Conservation (phyloP, 768 basidiomycete species). For the Cytidiella melzeri region DNA sequence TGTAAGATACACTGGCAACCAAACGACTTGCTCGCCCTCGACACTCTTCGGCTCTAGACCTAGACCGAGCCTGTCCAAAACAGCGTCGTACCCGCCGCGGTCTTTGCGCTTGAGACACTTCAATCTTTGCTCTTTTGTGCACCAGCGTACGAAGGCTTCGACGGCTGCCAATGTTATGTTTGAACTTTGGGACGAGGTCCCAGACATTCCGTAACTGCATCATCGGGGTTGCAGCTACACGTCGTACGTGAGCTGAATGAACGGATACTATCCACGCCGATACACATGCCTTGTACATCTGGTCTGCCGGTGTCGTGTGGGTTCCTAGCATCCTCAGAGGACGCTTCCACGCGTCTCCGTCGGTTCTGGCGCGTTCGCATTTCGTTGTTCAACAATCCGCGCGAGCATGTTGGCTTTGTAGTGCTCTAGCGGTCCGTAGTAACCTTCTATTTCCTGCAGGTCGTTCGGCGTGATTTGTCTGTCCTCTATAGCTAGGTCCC, state of each 20-base stretch:
- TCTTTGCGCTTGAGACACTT: constrained; percentile 66
- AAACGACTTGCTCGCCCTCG: constrained; percentile 85
- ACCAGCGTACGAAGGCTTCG: constrained; percentile 72
- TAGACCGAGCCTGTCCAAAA: constrained; percentile 66
- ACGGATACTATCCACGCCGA: not conserved
- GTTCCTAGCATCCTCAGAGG: constrained; percentile 65
- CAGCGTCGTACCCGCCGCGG: constrained; percentile 63
- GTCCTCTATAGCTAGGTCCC: not conserved
- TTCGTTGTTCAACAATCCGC: constrained; percentile 72
- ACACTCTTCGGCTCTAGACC: constrained; percentile 77
- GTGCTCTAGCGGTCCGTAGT: constrained; percentile 30
- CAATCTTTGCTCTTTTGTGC: constrained; percentile 80
- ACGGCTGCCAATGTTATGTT: constrained; percentile 72
- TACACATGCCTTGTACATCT: constrained; percentile 79
- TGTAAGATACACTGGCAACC: constrained; percentile 14
- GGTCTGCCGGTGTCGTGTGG: constrained; percentile 74
- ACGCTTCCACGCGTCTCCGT: constrained; percentile 67
- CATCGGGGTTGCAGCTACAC: constrained; percentile 81
- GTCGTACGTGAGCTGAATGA: not conserved
- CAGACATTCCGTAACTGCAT: constrained; percentile 80
- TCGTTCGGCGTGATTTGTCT: not conserved
- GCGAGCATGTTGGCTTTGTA: constrained; percentile 53
- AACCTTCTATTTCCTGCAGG: constrained; percentile 3
- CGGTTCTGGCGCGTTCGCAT: constrained; percentile 88
- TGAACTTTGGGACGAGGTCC: constrained; percentile 61